Evolutionary conservation across 179 eudicot species (phyloP).

Genomic region (Heliamphora ciliata): DNA sequence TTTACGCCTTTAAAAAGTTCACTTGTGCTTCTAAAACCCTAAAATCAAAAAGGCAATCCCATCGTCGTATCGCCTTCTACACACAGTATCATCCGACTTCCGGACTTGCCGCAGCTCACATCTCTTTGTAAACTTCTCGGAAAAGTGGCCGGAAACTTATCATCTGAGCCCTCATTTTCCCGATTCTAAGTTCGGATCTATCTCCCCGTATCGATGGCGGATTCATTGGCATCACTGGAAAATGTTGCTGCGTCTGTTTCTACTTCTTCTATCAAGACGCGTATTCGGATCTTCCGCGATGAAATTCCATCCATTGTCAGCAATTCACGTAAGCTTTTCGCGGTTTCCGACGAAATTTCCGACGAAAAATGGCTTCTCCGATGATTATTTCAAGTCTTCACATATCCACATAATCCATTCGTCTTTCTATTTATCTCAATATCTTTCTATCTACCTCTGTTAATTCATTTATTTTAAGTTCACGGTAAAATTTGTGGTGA

Average conservation of each 20-base stretch:
- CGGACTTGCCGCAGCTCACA: neutral
- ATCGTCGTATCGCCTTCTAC: neutral
- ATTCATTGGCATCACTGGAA: slow-evolving; percentile 39
- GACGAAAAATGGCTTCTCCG: neutral
- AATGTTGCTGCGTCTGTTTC: slow-evolving; percentile 41
- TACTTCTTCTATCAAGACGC: slow-evolving; percentile 51
- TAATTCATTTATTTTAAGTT: neutral
- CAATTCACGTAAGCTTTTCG: slow-evolving; percentile 24
- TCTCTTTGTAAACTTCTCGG: neutral
- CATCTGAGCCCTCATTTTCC: neutral
- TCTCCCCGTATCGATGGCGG: slow-evolving; percentile 28
- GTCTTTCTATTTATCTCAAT: neutral
- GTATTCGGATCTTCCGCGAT: slow-evolving; percentile 54
- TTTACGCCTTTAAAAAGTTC: no score
- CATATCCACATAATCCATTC: neutral
- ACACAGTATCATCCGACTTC: neutral
- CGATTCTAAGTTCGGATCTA: neutral
- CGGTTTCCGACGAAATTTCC: neutral
- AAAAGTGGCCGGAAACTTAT: neutral
- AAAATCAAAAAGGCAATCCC: neutral
- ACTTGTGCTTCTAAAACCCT: slow-evolving; percentile 13
- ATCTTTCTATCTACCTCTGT: neutral
- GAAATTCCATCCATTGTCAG: slow-evolving; percentile 46
- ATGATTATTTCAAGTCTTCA: neutral
- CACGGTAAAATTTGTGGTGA: neutral